These are phyloP conservation scores for Entomophthora muscae DNA, from an alignment of 371 early-diverging fungal species.

Conservation along the genomic window DNA sequence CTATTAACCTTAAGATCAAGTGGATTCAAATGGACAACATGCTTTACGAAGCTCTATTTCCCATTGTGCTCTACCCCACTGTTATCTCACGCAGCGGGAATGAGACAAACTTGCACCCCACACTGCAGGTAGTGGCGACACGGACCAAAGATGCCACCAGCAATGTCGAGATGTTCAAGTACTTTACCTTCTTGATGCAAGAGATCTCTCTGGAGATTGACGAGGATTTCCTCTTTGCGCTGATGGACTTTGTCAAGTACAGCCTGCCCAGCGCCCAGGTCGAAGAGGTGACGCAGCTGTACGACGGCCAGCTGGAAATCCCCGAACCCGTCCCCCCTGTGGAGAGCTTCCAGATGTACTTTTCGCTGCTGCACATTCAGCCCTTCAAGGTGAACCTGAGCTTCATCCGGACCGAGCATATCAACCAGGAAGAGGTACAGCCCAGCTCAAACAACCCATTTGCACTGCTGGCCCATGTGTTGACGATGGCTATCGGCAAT, in stretches of 20 bases:
- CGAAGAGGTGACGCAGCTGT: constrained; percentile 14
- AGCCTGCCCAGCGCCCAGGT: constrained; percentile 24
- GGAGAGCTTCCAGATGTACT: constrained; percentile 61
- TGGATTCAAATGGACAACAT: constrained; percentile 95
- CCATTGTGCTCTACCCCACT: constrained; percentile 85
- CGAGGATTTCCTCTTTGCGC: constrained; percentile 68
- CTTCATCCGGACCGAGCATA: constrained; percentile 69
- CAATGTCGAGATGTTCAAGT: constrained; percentile 81
- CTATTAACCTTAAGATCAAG: constrained; percentile 48
- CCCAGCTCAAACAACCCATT: constrained; percentile 22
- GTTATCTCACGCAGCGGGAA: constrained; percentile 42
- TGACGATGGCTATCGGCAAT: constrained; percentile 94
- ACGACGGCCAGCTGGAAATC: constrained; percentile 36
- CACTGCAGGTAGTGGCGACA: constrained; percentile 39
- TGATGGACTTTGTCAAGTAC: constrained; percentile 71
- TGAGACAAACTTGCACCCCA: constrained; percentile 35
- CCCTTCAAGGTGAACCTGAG: constrained; percentile 88
- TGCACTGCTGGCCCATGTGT: constrained; percentile 55
- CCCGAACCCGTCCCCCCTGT: constrained; percentile 50
- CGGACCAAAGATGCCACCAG: constrained; percentile 66
- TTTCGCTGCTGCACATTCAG: constrained; percentile 85
- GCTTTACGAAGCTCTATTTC: constrained; percentile 56
- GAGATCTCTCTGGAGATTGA: constrained; percentile 84
- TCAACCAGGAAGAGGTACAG: constrained; percentile 17
- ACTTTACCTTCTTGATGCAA: constrained; percentile 73